phyloP scores from a whole-genome alignment of 371 early-diverging fungal species.

The Thermomucor indicae-seudaticae region DNA sequence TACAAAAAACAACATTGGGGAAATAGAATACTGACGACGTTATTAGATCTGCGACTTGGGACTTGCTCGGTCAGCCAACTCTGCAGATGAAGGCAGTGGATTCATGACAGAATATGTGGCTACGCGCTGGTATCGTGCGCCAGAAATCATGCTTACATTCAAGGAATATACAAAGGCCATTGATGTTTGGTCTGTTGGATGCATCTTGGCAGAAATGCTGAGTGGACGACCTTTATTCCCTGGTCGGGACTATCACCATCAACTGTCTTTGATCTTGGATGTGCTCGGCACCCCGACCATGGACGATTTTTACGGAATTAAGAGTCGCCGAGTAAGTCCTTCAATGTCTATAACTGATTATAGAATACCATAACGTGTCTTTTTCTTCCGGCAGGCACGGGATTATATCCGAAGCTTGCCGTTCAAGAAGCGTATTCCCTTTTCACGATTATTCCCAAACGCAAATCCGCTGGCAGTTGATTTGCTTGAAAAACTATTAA shows the following conservation, averaged over 20 bases:
- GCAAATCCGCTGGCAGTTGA: constrained; percentile 85
- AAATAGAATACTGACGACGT: not conserved
- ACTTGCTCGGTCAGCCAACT: constrained; percentile 87
- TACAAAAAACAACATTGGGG: not conserved
- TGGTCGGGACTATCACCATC: constrained; percentile 93
- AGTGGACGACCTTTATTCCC: constrained; percentile 89
- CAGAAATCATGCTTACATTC: constrained; percentile 97
- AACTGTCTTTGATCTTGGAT: constrained; percentile 95
- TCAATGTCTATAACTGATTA: too few relatives aligned
- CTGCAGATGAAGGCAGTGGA: constrained; percentile 82
- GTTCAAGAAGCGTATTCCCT: constrained; percentile 86
- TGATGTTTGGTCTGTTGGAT: constrained; percentile 98
- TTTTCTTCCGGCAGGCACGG: constrained; percentile 77
- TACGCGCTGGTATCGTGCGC: constrained; percentile 98
- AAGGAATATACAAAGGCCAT: constrained; percentile 94
- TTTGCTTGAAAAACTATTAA: constrained; percentile 88
- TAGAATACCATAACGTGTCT: too few relatives aligned
- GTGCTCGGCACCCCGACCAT: constrained; percentile 96
- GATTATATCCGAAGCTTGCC: constrained; percentile 92
- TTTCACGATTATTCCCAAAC: constrained; percentile 73
- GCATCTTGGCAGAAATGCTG: constrained; percentile 95
- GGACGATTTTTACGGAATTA: constrained; percentile 82
- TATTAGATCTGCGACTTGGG: constrained; percentile 90
- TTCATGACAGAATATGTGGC: constrained; percentile 98
- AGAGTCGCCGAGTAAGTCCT: constrained; percentile 63